Percentiles rank a stretch among this genome's conserved stretches.
These are phyloP conservation scores for Botrytis tulipae DNA, from an alignment of 2,329 filamentous ascomycete genomes.

Conservation along the genomic window DNA sequence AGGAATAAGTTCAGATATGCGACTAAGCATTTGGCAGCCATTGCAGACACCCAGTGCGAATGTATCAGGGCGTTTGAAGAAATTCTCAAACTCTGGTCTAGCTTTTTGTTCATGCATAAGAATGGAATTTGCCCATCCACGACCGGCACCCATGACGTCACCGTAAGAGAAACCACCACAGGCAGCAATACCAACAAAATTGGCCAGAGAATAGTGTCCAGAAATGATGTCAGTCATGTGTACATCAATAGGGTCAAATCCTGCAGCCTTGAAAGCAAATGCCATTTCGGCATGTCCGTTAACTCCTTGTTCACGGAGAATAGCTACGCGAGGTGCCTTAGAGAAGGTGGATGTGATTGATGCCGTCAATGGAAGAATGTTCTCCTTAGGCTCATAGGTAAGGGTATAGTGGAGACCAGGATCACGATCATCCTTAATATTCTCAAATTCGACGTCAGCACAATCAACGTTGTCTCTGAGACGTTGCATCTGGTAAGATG, in stretches of 20 bases:
- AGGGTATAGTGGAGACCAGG: constrained; percentile 84
- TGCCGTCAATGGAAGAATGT: constrained; percentile 64
- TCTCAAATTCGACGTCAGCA: constrained; percentile 77
- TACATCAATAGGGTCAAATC: constrained; percentile 88
- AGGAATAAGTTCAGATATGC: constrained; percentile 79
- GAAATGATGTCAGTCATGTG: constrained; percentile 94
- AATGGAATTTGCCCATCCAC: constrained; percentile 94
- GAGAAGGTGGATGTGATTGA: constrained; percentile 53
- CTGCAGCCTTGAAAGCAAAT: constrained; percentile 87
- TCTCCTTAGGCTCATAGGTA: constrained; percentile 73
- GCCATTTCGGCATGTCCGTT: constrained; percentile 98
- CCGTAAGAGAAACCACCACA: constrained; percentile 97
- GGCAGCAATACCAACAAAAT: constrained; percentile 86
- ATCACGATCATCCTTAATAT: constrained; percentile 71
- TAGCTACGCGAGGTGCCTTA: constrained; percentile 73
- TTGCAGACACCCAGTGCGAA: constrained; percentile 96
- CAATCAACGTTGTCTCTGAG: constrained; percentile 84
- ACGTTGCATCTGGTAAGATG: constrained; percentile 87
- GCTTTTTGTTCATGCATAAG: constrained; percentile 74
- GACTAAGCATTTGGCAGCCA: constrained; percentile 90
- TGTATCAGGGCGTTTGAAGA: constrained; percentile 86
- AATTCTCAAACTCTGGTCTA: constrained; percentile 73
- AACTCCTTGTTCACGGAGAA: constrained; percentile 91
- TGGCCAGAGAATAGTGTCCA: constrained; percentile 68
- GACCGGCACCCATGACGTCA: constrained; percentile 82